Base-by-base conservation (phyloP, 2,329 filamentous ascomycete species). In the Colletotrichum horii region DNA sequence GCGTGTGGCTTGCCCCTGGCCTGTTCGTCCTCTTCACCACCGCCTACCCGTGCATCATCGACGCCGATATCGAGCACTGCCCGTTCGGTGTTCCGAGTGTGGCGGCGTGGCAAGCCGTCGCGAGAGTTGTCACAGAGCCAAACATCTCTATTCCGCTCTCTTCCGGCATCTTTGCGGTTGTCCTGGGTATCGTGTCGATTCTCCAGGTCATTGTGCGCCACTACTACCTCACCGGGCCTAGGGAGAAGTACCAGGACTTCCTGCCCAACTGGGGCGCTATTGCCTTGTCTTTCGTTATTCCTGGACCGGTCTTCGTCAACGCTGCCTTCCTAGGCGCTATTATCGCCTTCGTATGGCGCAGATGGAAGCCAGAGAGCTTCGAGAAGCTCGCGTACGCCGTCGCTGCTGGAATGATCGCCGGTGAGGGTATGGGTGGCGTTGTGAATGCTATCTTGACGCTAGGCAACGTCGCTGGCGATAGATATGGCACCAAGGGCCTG, bases 261-360 rank as follows among this genome's bases (percentile, higher is more conserved):
- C 87, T 92, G 76, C 91, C 91, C 72, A 93, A 93, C 86, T 91
- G 91, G 88, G 91, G 91, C 82, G 90, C 89, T 71, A 87, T 93
- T 52, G 90, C 89, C 16, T 84, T 93, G 38, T 88, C 90, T 4
- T 92, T 92, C 79, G 88, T 92, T 55, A 82, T 92, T 24, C 89
- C 90, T 1, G 87, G 88, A 69, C 91, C 90, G 1, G 85, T 88
- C 56, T 92, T 91, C 83, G 88, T 88, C 28, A 90, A 88, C 15
- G 91, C 91, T n/a, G 90, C 91, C 83, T 82, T 89, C 66, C 87
- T 92, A 28, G 91, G 91, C 15, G 87, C 91, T 4, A 82, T 88
- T 19, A 79, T 88, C 16, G 88, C 89, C 16, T 87, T 85, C 69
- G 70, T 88, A 77, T 93, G 91, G 91, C 85, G 84, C 64, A 91